phyloP scores from a whole-genome alignment of 139 green algal genomes.

The Diplosphaera chodatii region DNA sequence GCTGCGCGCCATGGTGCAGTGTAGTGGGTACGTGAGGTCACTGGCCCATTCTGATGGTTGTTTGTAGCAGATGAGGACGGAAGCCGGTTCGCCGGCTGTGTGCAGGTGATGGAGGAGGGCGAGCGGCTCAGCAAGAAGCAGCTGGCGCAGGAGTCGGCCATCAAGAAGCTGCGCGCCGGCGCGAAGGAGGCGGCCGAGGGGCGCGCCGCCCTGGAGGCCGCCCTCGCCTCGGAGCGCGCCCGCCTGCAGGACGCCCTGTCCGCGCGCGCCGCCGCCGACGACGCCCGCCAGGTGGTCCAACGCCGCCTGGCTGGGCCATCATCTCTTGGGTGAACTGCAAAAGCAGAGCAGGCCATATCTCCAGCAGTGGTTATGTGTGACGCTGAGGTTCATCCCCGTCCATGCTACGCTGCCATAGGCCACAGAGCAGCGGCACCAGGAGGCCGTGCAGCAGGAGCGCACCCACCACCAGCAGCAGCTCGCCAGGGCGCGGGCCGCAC shows the following conservation, averaged over 20 bases:
- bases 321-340: no score
- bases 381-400: no score
- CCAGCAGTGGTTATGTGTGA: no score
- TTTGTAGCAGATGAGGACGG: no score
- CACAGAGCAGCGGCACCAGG: slow-evolving; percentile 33
- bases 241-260: not conserved
- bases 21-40: no score
- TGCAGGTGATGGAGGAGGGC: slow-evolving; percentile 71
- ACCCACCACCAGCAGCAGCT: slow-evolving; percentile 51
- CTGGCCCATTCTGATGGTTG: no score
- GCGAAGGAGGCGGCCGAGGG: slow-evolving; percentile 39
- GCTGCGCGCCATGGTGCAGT: no score
- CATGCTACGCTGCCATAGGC: slow-evolving; percentile 38
- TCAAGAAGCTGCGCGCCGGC: slow-evolving; percentile 62
- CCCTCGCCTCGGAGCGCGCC: slow-evolving; percentile 22
- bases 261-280: slow-evolving; percentile 11
- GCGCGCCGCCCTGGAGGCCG: slow-evolving; percentile 17
- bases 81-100: no score
- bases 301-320: no score
- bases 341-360: no score
- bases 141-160: slow-evolving; percentile 59
- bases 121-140: slow-evolving; percentile 73
- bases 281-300: not conserved
- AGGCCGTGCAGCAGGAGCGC: slow-evolving; percentile 49
- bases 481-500: slow-evolving; percentile 36